Percentiles rank a stretch among this genome's conserved stretches.
Conservation (phyloP, 2,329 filamentous ascomycete genomes). For the Zymoseptoria brevis region DNA sequence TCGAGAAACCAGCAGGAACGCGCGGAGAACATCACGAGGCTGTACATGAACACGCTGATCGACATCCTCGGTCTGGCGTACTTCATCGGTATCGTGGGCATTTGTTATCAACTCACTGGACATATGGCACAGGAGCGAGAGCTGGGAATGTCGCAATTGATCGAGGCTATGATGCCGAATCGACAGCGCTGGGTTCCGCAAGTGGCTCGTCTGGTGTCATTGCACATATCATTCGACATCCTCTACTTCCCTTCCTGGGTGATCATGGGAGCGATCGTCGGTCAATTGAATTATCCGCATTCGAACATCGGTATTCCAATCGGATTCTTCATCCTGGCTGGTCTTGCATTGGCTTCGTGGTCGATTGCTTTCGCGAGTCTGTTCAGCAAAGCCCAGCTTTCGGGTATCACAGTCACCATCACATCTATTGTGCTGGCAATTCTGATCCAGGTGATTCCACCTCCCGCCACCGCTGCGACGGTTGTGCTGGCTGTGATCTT, state of each 20-base stretch:
- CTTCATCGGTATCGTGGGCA: slow-evolving; percentile 68
- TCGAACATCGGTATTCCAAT: slow-evolving; percentile 39
- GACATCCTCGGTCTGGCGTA: slow-evolving; percentile 72
- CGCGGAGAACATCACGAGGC: slow-evolving; percentile 53
- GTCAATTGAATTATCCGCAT: slow-evolving; percentile 46
- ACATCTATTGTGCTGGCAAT: slow-evolving; percentile 68
- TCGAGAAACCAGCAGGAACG: slow-evolving; percentile 60
- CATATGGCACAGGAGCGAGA: slow-evolving; percentile 81
- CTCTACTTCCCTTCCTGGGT: slow-evolving; percentile 80
- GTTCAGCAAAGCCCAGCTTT: slow-evolving; percentile 81
- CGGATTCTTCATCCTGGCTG: slow-evolving; percentile 64
- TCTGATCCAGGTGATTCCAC: slow-evolving; percentile 65
- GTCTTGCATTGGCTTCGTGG: slow-evolving; percentile 69
- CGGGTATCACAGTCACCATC: slow-evolving; percentile 71
- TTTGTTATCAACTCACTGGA: slow-evolving; percentile 80
- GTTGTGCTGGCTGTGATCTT: slow-evolving; percentile 68
- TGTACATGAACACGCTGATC: slow-evolving; percentile 67
- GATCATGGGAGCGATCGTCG: slow-evolving; percentile 62
- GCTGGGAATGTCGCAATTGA: slow-evolving; percentile 74
- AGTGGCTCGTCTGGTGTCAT: slow-evolving; percentile 65
- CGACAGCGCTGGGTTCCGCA: slow-evolving; percentile 67
- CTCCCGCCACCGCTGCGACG: slow-evolving; percentile 56
- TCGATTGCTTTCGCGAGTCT: slow-evolving; percentile 74
- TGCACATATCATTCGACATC: slow-evolving; percentile 71
- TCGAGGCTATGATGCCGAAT: slow-evolving; percentile 87